Percentiles rank a stretch among this genome's conserved stretches.
Conservation (phyloP, 352 stramenopile genomes). For the Globisporangium viniferum region DNA sequence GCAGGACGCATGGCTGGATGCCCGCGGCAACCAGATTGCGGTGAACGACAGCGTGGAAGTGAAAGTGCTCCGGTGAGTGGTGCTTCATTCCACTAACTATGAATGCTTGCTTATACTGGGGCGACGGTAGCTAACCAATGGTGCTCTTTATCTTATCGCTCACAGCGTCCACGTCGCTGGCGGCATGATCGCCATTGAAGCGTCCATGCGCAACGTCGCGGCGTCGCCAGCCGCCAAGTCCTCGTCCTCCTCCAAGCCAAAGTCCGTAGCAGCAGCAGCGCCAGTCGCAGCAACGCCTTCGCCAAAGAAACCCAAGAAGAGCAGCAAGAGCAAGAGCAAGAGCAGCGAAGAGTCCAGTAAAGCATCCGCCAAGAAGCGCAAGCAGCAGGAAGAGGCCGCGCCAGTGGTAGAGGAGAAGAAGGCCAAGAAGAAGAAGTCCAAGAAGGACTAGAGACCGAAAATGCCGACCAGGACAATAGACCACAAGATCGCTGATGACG, state of each 20-base stretch:
- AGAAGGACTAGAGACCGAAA: conserved; percentile 20
- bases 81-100: not conserved
- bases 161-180: conserved; percentile 62
- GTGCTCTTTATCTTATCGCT: not conserved
- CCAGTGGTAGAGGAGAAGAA: conserved; percentile 19
- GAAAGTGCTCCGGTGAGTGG: conserved; percentile 48
- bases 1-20: conserved; percentile 65
- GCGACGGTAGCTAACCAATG: no score
- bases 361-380: conserved; percentile 14
- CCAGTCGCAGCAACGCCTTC: conserved; percentile 8
- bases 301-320: conserved; percentile 17
- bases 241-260: not conserved
- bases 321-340: conserved; percentile 3
- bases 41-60: conserved; percentile 67
- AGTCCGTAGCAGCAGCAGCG: not conserved
- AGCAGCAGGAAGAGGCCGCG: conserved; percentile 4
- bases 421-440: conserved; percentile 25
- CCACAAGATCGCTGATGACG: not conserved
- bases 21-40: conserved; percentile 52
- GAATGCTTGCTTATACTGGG: no score
- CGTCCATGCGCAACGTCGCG: conserved; percentile 55
- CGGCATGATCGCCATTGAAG: conserved; percentile 80
- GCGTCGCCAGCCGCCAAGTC: not conserved
- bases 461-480: not conserved
- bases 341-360: conserved; percentile 5